Base-by-base conservation (phyloP, 1,284 basidiomycete genomes). In the Microbotryum saponariae region DNA sequence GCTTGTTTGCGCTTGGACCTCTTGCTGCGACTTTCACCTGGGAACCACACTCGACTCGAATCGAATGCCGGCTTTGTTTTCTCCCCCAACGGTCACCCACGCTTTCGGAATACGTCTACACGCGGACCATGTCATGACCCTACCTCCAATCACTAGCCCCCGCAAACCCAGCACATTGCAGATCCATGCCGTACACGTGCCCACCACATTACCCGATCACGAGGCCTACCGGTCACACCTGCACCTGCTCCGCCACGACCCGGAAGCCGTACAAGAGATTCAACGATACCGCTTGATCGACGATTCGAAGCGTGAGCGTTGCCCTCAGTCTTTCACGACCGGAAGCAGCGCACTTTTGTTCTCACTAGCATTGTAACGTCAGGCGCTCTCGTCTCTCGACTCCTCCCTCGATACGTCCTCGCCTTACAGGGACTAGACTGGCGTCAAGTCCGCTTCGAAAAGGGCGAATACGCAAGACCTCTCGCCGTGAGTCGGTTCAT, bases 331-430 rank as follows among this genome's bases (percentile, higher is more conserved):
- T 27, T 27, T 27, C 27, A 5, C 27, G 27, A 27, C 27, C 27
- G 6, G 27, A 27, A 27, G 27, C 27, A 27, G 27, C 27, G 6
- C 27, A 27, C 27, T 27, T 27, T 23, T 23, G 3, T 3, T 27
- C 27, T 6, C 27, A 27, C 27, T 27, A 27, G 27, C 27, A 27
- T 27, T 5, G 27, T 27, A 27, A 6, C 27, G 37, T 37, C 70
- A 87, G 87, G 88, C 62, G 82, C 84, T 56, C 76, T 90, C 31
- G 81, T 89, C 63, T 87, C 88, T 21, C 80, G 82, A 23, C 78
- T 90, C 25, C 79, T 90, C 1, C 82, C 83, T 49, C 80, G 84
- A 25, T 76, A 81, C 59, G 75, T 87, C 61, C 78, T 88, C 50
- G 77, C 78, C 1, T 18, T 29, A 0, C 37, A 45, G 4, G 48